Evolutionary conservation across 495 filamentous ascomycete species (phyloP).

Genomic region (Podospora bellae-mahoneyi): DNA sequence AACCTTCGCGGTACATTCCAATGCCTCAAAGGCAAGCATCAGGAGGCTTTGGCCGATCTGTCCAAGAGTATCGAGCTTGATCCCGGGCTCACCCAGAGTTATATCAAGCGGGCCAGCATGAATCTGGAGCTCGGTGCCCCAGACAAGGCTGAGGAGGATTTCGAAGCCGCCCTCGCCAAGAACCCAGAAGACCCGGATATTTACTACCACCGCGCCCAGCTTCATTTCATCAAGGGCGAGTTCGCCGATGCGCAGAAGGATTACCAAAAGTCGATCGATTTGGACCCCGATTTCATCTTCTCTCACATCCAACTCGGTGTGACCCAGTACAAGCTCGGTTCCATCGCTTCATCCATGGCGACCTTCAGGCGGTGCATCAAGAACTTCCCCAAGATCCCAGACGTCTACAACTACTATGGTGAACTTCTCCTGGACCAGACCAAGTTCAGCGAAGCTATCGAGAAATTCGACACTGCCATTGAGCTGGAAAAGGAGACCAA

Average conservation of each 20-base stretch:
- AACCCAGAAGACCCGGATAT: slow-evolving; percentile 93
- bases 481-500: slow-evolving; percentile 96
- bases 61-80: slow-evolving; percentile 89
- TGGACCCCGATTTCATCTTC: slow-evolving; percentile 94
- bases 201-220: slow-evolving; percentile 97
- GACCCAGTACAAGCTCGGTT: slow-evolving; percentile 99
- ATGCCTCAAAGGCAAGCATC: slow-evolving; percentile 85
- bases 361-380: slow-evolving; percentile 97
- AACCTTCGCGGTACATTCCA: slow-evolving; percentile 96
- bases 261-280: slow-evolving; percentile 98
- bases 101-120: slow-evolving; percentile 98
- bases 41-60: slow-evolving; percentile 74
- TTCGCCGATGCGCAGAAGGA: slow-evolving; percentile 93
- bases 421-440: slow-evolving; percentile 97
- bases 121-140: slow-evolving; percentile 89
- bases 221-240: slow-evolving; percentile 95
- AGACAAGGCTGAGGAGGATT: slow-evolving; percentile 82
- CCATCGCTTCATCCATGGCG: slow-evolving; percentile 94
- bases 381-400: slow-evolving; percentile 93
- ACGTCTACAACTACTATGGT: slow-evolving; percentile 99
- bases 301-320: slow-evolving; percentile 99
- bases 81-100: slow-evolving; percentile 86
- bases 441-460: slow-evolving; percentile 90
- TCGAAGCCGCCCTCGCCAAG: slow-evolving; percentile 77
- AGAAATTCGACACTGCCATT: slow-evolving; percentile 96